Conservation (phyloP, 2,329 filamentous ascomycete genomes). For the Aspergillus sp. region DNA sequence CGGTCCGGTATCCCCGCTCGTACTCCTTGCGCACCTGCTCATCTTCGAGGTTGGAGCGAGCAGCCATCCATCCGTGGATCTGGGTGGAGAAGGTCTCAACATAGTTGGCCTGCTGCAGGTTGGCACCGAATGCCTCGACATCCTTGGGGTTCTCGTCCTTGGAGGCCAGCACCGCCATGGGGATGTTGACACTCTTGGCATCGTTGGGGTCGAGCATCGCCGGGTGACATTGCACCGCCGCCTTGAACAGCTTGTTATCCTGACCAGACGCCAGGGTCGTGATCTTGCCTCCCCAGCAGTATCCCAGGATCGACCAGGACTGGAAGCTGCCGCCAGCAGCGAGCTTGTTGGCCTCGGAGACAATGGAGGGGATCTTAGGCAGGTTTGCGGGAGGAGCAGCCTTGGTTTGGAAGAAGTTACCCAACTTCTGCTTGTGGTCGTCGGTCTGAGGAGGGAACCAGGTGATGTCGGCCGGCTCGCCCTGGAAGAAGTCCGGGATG, state of each 20-base stretch:
- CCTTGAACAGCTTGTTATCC: slow-evolving; percentile 57
- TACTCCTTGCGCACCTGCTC: slow-evolving; percentile 45
- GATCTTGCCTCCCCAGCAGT: slow-evolving; percentile 64
- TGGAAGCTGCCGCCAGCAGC: slow-evolving; percentile 46
- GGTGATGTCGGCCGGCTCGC: slow-evolving; percentile 65
- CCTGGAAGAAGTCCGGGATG: slow-evolving; percentile 90
- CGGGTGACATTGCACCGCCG: slow-evolving; percentile 58
- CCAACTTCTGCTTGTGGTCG: slow-evolving; percentile 62
- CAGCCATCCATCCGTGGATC: slow-evolving; percentile 53
- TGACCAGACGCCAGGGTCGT: slow-evolving; percentile 55
- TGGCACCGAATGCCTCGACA: slow-evolving; percentile 42
- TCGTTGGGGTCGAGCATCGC: slow-evolving; percentile 64
- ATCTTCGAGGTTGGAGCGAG: slow-evolving; percentile 43
- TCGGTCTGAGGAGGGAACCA: slow-evolving; percentile 64
- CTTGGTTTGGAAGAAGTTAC: slow-evolving; percentile 59
- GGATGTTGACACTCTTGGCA: slow-evolving; percentile 57
- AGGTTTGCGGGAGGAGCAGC: slow-evolving; percentile 62
- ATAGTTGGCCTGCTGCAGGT: slow-evolving; percentile 42
- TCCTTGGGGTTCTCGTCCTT: slow-evolving; percentile 59
- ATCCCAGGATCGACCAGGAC: slow-evolving; percentile 62
- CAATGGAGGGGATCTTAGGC: slow-evolving; percentile 56
- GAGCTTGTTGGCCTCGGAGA: slow-evolving; percentile 56
- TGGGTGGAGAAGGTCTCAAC: slow-evolving; percentile 48
- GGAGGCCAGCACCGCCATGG: slow-evolving; percentile 59
- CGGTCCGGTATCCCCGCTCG: slow-evolving; percentile 46